These are phyloP conservation scores for Coemansia sp. DNA, from an alignment of 371 early-diverging fungal species.

Conservation along the genomic window DNA sequence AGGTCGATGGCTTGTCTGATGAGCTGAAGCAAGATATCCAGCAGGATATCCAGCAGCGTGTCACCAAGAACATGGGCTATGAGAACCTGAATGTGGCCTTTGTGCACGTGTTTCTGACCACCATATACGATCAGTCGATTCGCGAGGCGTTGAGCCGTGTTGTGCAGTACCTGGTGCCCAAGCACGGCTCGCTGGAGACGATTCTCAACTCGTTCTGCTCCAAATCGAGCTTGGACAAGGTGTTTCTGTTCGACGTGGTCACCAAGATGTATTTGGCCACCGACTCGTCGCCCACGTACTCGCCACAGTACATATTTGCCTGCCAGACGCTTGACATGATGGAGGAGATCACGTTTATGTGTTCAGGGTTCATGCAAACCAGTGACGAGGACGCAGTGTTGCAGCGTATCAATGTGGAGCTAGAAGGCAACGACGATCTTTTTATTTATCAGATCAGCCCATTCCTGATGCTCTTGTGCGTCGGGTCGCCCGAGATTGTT, in stretches of 20 bases:
- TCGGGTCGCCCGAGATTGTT: slow-evolving; percentile 25
- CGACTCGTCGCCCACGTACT: slow-evolving; percentile 90
- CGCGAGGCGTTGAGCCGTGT: slow-evolving; percentile 95
- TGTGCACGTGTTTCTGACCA: slow-evolving; percentile 83
- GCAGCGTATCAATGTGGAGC: slow-evolving; percentile 25
- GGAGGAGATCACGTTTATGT: slow-evolving; percentile 79
- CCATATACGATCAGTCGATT: slow-evolving; percentile 92
- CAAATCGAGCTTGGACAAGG: slow-evolving; percentile 93
- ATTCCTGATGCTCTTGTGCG: slow-evolving; percentile 42
- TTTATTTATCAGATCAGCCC: slow-evolving; percentile 47
- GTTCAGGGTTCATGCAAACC: slow-evolving; percentile 1
- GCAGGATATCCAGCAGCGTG: slow-evolving; percentile 86
- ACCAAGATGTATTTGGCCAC: slow-evolving; percentile 94
- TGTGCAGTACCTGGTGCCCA: slow-evolving; percentile 86
- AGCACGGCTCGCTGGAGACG: slow-evolving; percentile 86
- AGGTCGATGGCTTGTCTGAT: slow-evolving; percentile 92
- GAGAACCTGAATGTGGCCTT: slow-evolving; percentile 77
- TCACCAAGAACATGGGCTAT: slow-evolving; percentile 82
- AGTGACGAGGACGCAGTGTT: slow-evolving; percentile 12
- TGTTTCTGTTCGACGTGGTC: slow-evolving; percentile 85
- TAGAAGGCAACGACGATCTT: slow-evolving; percentile 23
- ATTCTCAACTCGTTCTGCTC: slow-evolving; percentile 89
- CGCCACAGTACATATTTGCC: slow-evolving; percentile 90
- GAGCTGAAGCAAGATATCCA: slow-evolving; percentile 78
- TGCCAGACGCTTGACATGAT: slow-evolving; percentile 93